Evolutionary conservation across 148 eudicot genomes (phyloP), one percentile per base, ranked within the genome.

Genomic region (Camellia lanceoleosa): DNA sequence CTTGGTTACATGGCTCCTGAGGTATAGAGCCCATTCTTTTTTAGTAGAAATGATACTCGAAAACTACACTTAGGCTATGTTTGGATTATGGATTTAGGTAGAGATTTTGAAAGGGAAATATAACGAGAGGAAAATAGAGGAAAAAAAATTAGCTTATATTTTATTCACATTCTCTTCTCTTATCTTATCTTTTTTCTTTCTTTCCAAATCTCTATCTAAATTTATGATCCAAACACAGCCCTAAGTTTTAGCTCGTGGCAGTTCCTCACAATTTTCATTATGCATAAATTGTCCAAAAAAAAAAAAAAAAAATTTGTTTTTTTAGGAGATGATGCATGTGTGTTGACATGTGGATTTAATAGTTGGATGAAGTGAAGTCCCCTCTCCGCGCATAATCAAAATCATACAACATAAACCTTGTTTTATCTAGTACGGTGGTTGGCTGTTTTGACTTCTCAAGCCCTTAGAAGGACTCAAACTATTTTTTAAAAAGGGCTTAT

Each of bases 1-100:
- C 97, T 95, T 78, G 98, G 98, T 69, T 95, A 95, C 82, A 95
- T 95, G 98, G 98, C 98, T 76, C 98, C 98, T 67, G 98, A 95
- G 97, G 98, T 92, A 85, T 70, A 78, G 18, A 55, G 41, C 75
- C 75, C 4, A 5, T 67, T 60, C 49, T 61, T 74, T n/a, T 55
- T 23, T 62, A 44, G 46, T 58, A 12, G 43, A 60, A 41, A n/a
- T 74, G 52, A 19, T 14, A 59, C 65, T 14, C 55, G 2, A 38
- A 59, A 0, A 23, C 41, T 7, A 10, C 13, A 19, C 30, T 20
- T 18, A 30, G 0, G 38, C 38, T 30, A 1, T 30, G 38, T 1
- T 30, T 30, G 38, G 38, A 30, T 30, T 30, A 30, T 30, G 38
- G 38, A 30, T 30, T 30, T 30, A 30, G 38, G 38, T 30, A 30